A percentile compares a stretch with the other conserved stretches of the same genome.
These are phyloP conservation scores for Backusella morwellensis DNA, from an alignment of 192 early-diverging fungal species.

Conservation along the genomic window DNA sequence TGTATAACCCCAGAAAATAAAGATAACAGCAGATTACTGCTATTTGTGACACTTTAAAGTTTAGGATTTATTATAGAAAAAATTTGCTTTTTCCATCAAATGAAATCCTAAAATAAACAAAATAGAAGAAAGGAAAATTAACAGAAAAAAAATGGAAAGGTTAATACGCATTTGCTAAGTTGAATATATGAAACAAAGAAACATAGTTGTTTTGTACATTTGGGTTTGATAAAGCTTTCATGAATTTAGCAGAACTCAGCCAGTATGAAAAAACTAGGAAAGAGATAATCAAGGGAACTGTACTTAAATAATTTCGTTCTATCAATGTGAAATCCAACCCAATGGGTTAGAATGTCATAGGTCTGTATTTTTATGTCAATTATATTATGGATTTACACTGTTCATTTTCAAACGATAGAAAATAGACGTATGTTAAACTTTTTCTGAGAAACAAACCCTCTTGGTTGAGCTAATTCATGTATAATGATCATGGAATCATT, in stretches of 20 bases:
- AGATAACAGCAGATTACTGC: background rate
- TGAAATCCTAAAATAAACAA: background rate
- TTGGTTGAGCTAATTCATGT: background rate
- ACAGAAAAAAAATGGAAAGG: background rate
- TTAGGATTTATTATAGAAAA: background rate
- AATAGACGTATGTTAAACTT: background rate
- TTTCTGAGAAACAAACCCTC: no score
- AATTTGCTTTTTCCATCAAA: background rate
- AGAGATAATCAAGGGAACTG: background rate
- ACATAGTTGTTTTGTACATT: no score
- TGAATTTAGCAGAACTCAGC: background rate
- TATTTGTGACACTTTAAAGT: background rate
- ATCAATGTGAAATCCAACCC: background rate
- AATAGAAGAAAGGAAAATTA: background rate
- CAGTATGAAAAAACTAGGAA: background rate
- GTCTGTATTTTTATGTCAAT: background rate
- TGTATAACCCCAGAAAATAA: background rate
- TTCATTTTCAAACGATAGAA: background rate
- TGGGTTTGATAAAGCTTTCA: background rate
- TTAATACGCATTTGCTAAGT: background rate
- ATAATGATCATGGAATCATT: background rate
- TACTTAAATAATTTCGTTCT: background rate
- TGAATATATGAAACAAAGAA: background rate
- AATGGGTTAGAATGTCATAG: background rate
- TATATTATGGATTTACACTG: background rate